phyloP scores from a whole-genome alignment of 768 basidiomycete species.

The Macrolepiota dolichaula region DNA sequence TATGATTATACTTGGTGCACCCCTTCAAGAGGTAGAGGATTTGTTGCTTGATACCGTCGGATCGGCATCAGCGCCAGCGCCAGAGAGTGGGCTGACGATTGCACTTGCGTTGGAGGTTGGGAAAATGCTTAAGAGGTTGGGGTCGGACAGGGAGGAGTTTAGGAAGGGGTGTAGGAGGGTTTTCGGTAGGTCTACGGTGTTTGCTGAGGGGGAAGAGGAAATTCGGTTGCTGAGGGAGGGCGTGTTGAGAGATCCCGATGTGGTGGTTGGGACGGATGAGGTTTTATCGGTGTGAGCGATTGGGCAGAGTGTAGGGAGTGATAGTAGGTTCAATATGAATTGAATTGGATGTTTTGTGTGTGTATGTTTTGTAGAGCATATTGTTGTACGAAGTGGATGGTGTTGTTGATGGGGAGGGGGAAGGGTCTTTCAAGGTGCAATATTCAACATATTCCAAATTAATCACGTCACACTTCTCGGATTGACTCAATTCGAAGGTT shows the following conservation, averaged over 20 bases:
- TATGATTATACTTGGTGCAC: conserved; percentile 39
- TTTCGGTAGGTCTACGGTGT: conserved; percentile 64
- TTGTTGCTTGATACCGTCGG: conserved; percentile 50
- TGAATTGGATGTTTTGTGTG: neutral
- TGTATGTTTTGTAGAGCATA: neutral
- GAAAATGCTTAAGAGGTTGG: conserved; percentile 47
- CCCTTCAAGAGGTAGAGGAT: conserved; percentile 59
- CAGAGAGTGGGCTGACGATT: conserved; percentile 13
- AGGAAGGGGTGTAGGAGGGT: conserved; percentile 44
- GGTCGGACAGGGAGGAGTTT: conserved; percentile 58
- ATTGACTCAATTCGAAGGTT: too few relatives aligned
- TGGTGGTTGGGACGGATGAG: neutral
- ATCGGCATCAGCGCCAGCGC: conserved; percentile 24
- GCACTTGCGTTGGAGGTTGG: conserved; percentile 53
- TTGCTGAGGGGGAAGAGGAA: conserved; percentile 51
- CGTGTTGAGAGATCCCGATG: conserved; percentile 16
- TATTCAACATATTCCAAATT: too few relatives aligned
- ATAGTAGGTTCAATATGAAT: neutral
- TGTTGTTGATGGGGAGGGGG: too few relatives aligned
- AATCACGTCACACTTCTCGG: too few relatives aligned
- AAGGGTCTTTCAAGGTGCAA: too few relatives aligned
- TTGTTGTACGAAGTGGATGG: too few relatives aligned
- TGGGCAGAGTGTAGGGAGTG: neutral
- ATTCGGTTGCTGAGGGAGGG: conserved; percentile 34
- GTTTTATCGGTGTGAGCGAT: neutral